Evolutionary conservation across 306 rosid species (phyloP).

Genomic region (Corylus americana): DNA sequence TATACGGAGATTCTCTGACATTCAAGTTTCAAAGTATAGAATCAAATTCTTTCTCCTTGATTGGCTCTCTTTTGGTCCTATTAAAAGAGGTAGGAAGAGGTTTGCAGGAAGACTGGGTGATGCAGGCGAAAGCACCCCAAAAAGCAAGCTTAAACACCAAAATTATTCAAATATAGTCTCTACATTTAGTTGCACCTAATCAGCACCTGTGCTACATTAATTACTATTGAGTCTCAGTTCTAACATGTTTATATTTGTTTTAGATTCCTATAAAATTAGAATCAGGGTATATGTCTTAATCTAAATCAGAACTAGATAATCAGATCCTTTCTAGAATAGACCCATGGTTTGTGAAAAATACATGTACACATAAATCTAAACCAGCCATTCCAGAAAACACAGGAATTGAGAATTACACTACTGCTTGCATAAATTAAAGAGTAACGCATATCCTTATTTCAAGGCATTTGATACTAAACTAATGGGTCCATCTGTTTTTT

Average conservation of each 20-base stretch:
- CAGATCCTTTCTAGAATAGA: no score
- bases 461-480: background rate
- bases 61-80: background rate
- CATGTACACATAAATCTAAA: no score
- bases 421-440: background rate
- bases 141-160: background rate
- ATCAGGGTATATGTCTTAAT: background rate
- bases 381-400: background rate
- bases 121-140: background rate
- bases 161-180: background rate
- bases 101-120: background rate
- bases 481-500: background rate
- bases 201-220: background rate
- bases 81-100: background rate
- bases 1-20: background rate
- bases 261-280: constrained; percentile 1
- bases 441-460: background rate
- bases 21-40: background rate
- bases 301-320: background rate
- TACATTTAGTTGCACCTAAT: background rate
- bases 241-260: background rate
- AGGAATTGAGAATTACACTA: no score
- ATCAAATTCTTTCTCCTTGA: background rate
- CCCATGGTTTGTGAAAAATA: no score
- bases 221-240: no score